Conservation (phyloP, 129 eudicot genomes). For the Apium graveolens region DNA sequence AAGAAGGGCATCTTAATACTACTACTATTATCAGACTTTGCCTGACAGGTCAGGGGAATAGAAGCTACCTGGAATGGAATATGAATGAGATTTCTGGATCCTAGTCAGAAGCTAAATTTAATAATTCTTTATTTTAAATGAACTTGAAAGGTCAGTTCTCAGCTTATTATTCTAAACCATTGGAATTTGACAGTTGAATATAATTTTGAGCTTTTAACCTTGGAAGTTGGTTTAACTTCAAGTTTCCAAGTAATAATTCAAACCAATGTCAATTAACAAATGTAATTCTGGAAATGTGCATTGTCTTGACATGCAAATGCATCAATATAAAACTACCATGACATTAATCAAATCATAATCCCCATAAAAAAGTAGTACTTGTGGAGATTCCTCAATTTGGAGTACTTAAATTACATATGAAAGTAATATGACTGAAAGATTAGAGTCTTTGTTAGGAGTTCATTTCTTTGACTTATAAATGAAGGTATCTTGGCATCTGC, state of each 20-base stretch:
- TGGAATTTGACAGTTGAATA: conserved; percentile 17
- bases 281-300: conserved; percentile 27
- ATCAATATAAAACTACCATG: conserved; percentile 4
- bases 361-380: conserved; percentile 15
- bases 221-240: conserved; percentile 28
- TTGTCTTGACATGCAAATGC: conserved; percentile 34
- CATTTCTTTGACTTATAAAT: conserved; percentile 22
- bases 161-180: neutral
- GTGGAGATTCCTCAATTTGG: conserved; percentile 44
- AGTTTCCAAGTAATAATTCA: conserved; percentile 28
- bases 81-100: conserved; percentile 51
- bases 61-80: conserved; percentile 66
- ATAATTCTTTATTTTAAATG: neutral
- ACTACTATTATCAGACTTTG: neutral
- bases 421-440: neutral
- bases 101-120: conserved; percentile 19
- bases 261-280: conserved; percentile 17
- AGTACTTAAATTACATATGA: conserved; percentile 12
- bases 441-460: neutral
- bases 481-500: conserved; percentile 43
- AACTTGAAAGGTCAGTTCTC: conserved; percentile 8
- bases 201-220: conserved; percentile 29
- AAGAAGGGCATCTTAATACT: conserved; percentile 6
- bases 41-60: conserved; percentile 74
- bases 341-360: conserved; percentile 26